Percentiles rank a stretch among this genome's conserved stretches.
Conservation (phyloP, 225 moss, liverwort and hornwort genomes). For the Ulota crispa region DNA sequence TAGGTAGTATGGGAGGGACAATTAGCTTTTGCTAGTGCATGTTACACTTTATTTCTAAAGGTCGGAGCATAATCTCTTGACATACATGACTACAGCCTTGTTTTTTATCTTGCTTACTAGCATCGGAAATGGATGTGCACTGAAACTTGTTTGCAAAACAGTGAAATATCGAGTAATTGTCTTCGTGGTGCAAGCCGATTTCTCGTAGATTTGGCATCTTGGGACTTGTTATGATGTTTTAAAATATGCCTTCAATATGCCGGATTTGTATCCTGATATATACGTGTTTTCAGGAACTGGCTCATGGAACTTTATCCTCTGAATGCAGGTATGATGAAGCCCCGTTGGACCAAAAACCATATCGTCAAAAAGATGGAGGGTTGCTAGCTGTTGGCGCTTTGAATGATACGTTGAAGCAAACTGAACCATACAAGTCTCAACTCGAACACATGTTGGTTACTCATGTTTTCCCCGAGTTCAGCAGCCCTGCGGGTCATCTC, state of each 20-base stretch:
- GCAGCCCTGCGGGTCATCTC: constrained; percentile 89
- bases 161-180: background rate
- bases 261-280: background rate
- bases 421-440: constrained; percentile 94
- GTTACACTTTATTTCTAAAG: background rate
- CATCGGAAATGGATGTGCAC: background rate
- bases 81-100: background rate
- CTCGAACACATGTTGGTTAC: constrained; percentile 92
- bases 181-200: background rate
- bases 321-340: constrained; percentile 85
- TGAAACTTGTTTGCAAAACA: background rate
- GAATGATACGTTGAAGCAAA: constrained; percentile 96
- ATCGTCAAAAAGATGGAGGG: constrained; percentile 94
- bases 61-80: background rate
- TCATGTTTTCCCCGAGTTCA: constrained; percentile 98
- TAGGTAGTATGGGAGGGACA: background rate
- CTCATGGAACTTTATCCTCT: background rate
- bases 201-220: background rate
- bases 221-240: background rate
- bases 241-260: background rate
- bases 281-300: background rate
- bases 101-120: background rate
- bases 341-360: constrained; percentile 71
- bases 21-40: background rate
- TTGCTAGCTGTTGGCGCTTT: constrained; percentile 93